A percentile compares a stretch with the other conserved stretches of the same genome.
Conservation (phyloP, 73 alveolate genomes). For the Paramecium primaurelia region DNA sequence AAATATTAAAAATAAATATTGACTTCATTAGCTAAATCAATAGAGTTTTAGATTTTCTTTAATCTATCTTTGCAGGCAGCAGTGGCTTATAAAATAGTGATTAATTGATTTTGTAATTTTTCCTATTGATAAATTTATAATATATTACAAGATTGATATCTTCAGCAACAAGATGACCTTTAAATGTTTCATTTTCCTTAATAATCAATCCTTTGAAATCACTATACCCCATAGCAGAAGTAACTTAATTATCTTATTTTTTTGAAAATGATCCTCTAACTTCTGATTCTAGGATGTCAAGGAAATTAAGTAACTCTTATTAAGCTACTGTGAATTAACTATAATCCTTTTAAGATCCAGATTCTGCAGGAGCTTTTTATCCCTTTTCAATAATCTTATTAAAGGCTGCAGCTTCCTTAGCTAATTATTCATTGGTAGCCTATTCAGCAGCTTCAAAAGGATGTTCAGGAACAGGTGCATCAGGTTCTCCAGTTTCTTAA, state of each 20-base stretch:
- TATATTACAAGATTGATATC: not conserved
- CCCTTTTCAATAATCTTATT: slow-evolving; percentile 22
- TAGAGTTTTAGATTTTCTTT: slow-evolving; percentile 11
- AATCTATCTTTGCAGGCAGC: slow-evolving; percentile 44
- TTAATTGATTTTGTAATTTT: slow-evolving; percentile 15
- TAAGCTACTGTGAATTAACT: not conserved
- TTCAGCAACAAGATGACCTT: slow-evolving; percentile 46
- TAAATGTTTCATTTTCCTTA: slow-evolving; percentile 30
- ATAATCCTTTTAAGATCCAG: not conserved
- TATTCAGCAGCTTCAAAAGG: slow-evolving; percentile 30
- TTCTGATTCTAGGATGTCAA: slow-evolving; percentile 6
- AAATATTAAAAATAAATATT: not conserved
- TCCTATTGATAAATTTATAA: not conserved
- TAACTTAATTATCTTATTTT: not conserved
- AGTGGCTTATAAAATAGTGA: slow-evolving; percentile 35
- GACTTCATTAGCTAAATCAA: slow-evolving; percentile 39
- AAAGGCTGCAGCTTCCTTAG: slow-evolving; percentile 25
- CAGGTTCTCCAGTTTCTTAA: not conserved
- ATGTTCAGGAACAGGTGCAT: slow-evolving; percentile 7
- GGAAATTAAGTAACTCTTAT: slow-evolving; percentile 13
- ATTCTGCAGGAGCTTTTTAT: not conserved
- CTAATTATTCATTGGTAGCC: not conserved
- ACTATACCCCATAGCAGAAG: slow-evolving; percentile 43
- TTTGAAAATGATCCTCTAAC: slow-evolving; percentile 39
- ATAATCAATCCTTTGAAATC: slow-evolving; percentile 30